phyloP scores from a whole-genome alignment of 257 asterid genomes.

The Avicennia marina region DNA sequence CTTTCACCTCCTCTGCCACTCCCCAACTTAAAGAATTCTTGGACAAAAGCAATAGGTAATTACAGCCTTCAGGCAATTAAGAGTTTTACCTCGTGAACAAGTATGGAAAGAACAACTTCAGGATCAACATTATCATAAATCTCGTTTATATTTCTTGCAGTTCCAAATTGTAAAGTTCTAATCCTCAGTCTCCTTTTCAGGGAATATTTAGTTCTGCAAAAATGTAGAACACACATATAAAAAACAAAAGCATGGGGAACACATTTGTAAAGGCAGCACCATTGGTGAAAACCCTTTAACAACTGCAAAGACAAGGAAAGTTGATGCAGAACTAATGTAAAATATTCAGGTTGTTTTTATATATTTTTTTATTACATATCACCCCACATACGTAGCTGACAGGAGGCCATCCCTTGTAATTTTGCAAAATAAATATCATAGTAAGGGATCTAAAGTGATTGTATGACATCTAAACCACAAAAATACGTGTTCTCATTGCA shows the following conservation, averaged over 20 bases:
- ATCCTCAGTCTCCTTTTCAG: conserved; percentile 90
- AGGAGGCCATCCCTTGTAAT: too few species aligned
- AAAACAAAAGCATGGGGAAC: not conserved
- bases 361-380: too few species aligned
- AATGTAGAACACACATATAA: conserved; percentile 15
- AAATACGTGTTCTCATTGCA: too few species aligned
- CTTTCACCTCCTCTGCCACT: conserved; percentile 12
- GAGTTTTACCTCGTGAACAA: conserved; percentile 81
- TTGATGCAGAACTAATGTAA: too few species aligned
- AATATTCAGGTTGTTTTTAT: too few species aligned
- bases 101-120: conserved; percentile 86
- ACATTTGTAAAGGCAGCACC: conserved; percentile 10
- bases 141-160: conserved; percentile 74
- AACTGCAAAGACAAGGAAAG: too few species aligned
- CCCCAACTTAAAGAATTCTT: conserved; percentile 7
- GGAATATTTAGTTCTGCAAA: conserved; percentile 66
- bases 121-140: conserved; percentile 88
- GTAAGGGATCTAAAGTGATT: too few species aligned
- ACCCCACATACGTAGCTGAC: too few species aligned
- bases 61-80: conserved; percentile 15
- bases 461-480: too few species aligned
- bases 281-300: too few species aligned
- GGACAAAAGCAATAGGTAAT: conserved; percentile 3
- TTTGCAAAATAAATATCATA: too few species aligned
- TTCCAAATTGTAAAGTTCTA: conserved; percentile 70